Evolutionary conservation across 352 stramenopile genomes (phyloP), one percentile per base, ranked within the genome.

Genomic region (Phytopythium delawarense): DNA sequence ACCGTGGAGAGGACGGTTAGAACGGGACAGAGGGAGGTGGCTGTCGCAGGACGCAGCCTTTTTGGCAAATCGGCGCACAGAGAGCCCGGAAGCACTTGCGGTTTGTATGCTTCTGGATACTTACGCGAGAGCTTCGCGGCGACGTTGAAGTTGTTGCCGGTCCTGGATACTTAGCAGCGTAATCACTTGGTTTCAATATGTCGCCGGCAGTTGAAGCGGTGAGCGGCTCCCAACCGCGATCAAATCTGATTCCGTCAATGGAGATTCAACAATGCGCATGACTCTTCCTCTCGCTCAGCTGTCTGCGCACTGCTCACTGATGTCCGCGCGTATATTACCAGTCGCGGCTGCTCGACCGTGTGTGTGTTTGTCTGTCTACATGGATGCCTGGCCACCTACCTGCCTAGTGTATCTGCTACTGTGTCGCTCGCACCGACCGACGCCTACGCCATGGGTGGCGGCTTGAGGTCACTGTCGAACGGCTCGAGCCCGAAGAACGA

Each of bases 401-500:
- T 52, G n/a, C 23, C 46, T 35, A 52, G 13, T 35, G 21, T 52
- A 52, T 15, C 46, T 50, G 45, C 45, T 48, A 50, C 44, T n/a
- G 45, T 23, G 20, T 23, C 46, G 2, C 23, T 13, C n/a, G n/a
- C 40, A 7, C 7, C 15, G 11, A 2, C 18, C 15, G 11, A 7
- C 13, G 20, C 30, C 32, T 48, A 49, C 13, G 45, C 50, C 34
- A 42, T 55, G 40, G 61, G 39, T 12, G 69, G 68, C 28, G 62
- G 54, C 54, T 67, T 67, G 25, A 64, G 35, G 21, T 64, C 64
- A 25, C 40, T 64, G 53, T 70, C 64, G 44, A 70, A 67, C 7
- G 57, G 61, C 21, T 70, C 64, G 28, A 70, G 30, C 30, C 57
- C 66, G 60, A 70, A 70, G 18, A 70, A 21, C 35, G 35, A 40